phyloP scores from a whole-genome alignment of 2,329 filamentous ascomycete genomes.

The Gnomoniopsis smithogilvyi region DNA sequence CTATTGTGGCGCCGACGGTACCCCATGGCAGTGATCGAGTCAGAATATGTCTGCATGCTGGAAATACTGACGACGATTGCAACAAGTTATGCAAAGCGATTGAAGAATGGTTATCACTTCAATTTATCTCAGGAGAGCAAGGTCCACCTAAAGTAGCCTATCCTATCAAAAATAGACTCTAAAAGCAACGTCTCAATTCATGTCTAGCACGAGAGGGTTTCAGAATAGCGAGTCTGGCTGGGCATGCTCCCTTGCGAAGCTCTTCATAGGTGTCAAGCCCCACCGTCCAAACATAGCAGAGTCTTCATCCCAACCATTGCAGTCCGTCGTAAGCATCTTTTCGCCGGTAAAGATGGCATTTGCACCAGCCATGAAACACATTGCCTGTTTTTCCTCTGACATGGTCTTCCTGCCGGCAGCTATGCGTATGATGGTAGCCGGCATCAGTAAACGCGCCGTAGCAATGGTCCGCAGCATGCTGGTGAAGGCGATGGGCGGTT shows the following conservation, averaged over 20 bases:
- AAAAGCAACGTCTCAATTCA: background rate
- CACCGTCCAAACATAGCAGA: slow-evolving; percentile 78
- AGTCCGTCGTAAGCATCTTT: slow-evolving; percentile 92
- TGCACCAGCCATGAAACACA: slow-evolving; percentile 87
- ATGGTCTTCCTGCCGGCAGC: slow-evolving; percentile 82
- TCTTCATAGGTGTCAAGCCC: slow-evolving; percentile 76
- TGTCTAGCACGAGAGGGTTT: background rate
- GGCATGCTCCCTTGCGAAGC: slow-evolving; percentile 27
- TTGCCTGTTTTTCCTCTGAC: slow-evolving; percentile 81
- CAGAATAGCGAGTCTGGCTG: background rate
- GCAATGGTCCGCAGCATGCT: slow-evolving; percentile 79
- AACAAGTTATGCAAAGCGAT: background rate
- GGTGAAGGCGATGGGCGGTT: slow-evolving; percentile 70
- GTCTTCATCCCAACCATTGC: slow-evolving; percentile 89
- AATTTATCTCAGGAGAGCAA: background rate
- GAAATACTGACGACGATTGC: slow-evolving; percentile 44
- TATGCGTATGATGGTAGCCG: slow-evolving; percentile 79
- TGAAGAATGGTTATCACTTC: background rate
- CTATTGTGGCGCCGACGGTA: slow-evolving; percentile 68
- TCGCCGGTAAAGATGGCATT: slow-evolving; percentile 96
- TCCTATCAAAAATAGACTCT: background rate
- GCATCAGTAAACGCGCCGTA: slow-evolving; percentile 79
- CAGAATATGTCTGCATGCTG: slow-evolving; percentile 65
- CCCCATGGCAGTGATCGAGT: slow-evolving; percentile 61
- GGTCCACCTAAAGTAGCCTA: background rate